A percentile compares a stretch with the other conserved stretches of the same genome.
phyloP scores from a whole-genome alignment of 805 yeast species.

The Wickerhamomyces alni region DNA sequence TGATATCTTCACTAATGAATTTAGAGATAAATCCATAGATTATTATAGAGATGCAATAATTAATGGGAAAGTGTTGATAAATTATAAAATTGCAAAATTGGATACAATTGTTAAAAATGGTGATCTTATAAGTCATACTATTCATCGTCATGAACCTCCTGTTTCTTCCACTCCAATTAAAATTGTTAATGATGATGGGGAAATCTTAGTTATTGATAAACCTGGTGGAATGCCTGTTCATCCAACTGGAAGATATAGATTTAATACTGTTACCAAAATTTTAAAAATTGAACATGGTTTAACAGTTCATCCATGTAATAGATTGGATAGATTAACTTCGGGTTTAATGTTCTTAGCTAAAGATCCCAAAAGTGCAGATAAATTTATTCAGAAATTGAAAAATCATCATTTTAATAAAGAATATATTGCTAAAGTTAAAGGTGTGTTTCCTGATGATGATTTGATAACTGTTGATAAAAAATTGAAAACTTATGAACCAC shows the following conservation, averaged over 20 bases:
- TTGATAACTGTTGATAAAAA: conserved; percentile 61
- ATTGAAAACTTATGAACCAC: conserved; percentile 64
- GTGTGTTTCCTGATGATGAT: conserved; percentile 71
- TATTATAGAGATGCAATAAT: conserved; percentile 53
- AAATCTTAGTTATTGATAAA: conserved; percentile 78
- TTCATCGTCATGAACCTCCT: conserved; percentile 84
- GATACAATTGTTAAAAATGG: conserved; percentile 75
- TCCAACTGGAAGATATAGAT: conserved; percentile 83
- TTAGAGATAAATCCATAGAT: conserved; percentile 66
- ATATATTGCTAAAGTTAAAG: conserved; percentile 83
- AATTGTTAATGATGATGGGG: conserved; percentile 52
- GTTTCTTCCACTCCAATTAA: conserved; percentile 28
- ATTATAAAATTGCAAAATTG: conserved; percentile 53
- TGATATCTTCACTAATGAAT: conserved; percentile 80
- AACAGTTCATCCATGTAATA: conserved; percentile 76
- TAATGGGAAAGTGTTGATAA: conserved; percentile 71
- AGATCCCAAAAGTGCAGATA: conserved; percentile 56
- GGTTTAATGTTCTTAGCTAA: conserved; percentile 71
- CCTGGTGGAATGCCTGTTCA: conserved; percentile 96
- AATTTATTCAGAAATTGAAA: conserved; percentile 44
- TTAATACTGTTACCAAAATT: conserved; percentile 70
- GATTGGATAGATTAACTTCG: conserved; percentile 86
- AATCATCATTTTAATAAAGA: conserved; percentile 58
- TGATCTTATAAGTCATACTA: conserved; percentile 66
- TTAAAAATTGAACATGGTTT: conserved; percentile 64